These are phyloP conservation scores for Saksenaea vasiformis DNA, from an alignment of 371 early-diverging fungal genomes.

Conservation along the genomic window DNA sequence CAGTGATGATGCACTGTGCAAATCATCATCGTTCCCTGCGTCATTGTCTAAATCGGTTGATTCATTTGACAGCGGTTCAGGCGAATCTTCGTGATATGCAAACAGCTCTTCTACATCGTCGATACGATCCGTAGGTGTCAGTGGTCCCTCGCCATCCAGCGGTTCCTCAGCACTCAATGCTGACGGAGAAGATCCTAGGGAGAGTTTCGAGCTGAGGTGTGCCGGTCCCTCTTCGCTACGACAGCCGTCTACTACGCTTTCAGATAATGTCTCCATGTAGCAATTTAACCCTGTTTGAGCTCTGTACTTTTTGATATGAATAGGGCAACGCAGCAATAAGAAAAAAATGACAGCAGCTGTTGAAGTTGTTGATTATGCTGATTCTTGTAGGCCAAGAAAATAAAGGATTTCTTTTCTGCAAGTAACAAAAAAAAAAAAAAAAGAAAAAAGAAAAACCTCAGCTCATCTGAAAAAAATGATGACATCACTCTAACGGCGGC, in stretches of 20 bases:
- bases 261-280: background rate
- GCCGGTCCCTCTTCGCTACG: constrained; percentile 22
- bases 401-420: background rate
- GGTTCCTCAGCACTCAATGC: constrained; percentile 37
- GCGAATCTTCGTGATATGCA: constrained; percentile 28
- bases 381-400: background rate
- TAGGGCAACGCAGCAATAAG: too few species aligned
- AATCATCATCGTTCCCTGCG: constrained; percentile 19
- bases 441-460: background rate
- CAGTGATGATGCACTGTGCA: constrained; percentile 34
- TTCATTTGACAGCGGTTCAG: constrained; percentile 27
- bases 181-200: constrained; percentile 49
- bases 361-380: background rate
- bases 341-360: too few species aligned
- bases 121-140: constrained; percentile 16
- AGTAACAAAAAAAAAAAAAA: background rate
- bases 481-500: too few species aligned
- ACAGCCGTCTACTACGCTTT: background rate
- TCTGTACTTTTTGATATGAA: background rate
- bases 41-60: constrained; percentile 11
- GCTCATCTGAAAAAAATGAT: too few species aligned
- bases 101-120: constrained; percentile 11
- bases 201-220: constrained; percentile 43
- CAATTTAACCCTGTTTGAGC: background rate
- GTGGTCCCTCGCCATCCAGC: constrained; percentile 25